Evolutionary conservation across 257 asterid genomes (phyloP), one percentile per base, ranked within the genome.

Genomic region (Primulina eburnea): DNA sequence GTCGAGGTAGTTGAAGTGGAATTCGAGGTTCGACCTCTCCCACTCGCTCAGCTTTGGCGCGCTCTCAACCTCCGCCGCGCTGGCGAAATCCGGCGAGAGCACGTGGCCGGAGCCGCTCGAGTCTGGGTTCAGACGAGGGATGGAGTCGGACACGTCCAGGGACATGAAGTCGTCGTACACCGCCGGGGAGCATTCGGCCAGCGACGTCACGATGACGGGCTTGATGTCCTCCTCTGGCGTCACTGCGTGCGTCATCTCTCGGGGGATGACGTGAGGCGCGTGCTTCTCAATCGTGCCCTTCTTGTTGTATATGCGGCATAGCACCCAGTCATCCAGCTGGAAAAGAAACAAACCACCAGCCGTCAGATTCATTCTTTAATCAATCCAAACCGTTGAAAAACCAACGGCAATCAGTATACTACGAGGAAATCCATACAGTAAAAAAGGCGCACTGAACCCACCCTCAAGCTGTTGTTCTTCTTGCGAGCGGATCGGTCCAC

Each of bases 51-150:
- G 59, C 76, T 79, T 88, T 64, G 84, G 87, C 70, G 83, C 86
- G 80, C 96, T 92, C 80, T 92, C 93, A 11, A 89, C 97, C 85
- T 92, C 96, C 30, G 78, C 76, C 60, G 69, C 78, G 55, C 66
- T 69, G 61, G 65, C 61, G 28, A 80, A 64, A 52, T 73, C 84
- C 21, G 81, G 72, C 70, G 84, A 76, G 6, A 61, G 35, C 63
- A 76, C 79, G 3, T 73, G 84, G 26, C 70, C 84, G 21, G 84
- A 76, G 69, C 78, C 62, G 52, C 81, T 79, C 18, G 83, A 75
- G 32, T 72, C 73, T 2, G 82, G 35, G 57, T 72, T 77, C 8
- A 63, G 64, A 38, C 62, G 56, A 3, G 78, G 80, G 32, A 75
- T 47, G 35, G 83, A 79, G 53, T 79, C 80, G 7, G 75, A 32